A percentile compares a stretch with the other conserved stretches of the same genome.
Conservation (phyloP, 257 asterid species). For the Ophiorrhiza pumila region DNA sequence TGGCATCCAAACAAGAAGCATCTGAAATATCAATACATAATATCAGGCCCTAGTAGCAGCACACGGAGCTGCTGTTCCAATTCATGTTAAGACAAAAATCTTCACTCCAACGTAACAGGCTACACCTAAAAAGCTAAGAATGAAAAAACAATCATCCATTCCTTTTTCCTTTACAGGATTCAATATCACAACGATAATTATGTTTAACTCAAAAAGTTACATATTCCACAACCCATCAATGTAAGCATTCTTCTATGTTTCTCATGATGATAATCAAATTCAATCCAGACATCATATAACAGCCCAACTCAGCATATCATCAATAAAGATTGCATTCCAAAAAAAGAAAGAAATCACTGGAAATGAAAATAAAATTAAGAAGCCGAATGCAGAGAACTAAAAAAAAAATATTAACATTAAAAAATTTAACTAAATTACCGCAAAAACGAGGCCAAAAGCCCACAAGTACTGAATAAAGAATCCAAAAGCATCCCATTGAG, state of each 20-base stretch:
- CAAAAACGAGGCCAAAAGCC: slow-evolving; percentile 88
- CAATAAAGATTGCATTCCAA: neutral
- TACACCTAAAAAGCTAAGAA: neutral
- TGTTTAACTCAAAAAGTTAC: neutral
- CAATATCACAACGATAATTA: neutral
- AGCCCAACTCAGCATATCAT: neutral
- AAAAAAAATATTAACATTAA: too few species aligned
- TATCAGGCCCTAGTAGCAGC: too few species aligned
- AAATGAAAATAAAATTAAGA: neutral
- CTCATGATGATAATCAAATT: neutral
- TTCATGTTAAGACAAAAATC: neutral
- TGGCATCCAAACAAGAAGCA: neutral
- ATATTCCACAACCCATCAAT: neutral
- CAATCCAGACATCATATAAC: neutral
- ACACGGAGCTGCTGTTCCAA: neutral
- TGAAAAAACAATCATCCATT: neutral
- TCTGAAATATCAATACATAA: neutral
- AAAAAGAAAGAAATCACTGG: neutral
- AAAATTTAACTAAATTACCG: too few species aligned
- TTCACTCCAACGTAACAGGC: neutral
- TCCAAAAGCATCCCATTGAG: slow-evolving; percentile 86
- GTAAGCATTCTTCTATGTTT: neutral
- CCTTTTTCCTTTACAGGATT: neutral
- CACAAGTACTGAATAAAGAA: slow-evolving; percentile 88
- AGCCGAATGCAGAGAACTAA: neutral